Evolutionary conservation across 495 filamentous ascomycete genomes (phyloP).

Genomic region (Trichoderma reesei): DNA sequence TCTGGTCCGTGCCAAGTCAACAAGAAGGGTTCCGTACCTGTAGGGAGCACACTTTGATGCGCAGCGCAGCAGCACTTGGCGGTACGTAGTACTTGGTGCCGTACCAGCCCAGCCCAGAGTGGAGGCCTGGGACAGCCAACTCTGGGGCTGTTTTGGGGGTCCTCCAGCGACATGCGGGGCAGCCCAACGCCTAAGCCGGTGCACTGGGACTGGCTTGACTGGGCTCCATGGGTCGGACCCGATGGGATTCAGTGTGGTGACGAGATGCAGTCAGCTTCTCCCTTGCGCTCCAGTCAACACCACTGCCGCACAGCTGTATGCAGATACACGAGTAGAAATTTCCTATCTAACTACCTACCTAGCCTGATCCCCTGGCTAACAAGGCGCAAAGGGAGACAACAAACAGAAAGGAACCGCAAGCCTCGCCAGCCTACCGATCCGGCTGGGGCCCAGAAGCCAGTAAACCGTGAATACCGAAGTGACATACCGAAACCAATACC

Average conservation of each 20-base stretch:
- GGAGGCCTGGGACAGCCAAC: too few species aligned
- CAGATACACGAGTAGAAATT: background rate
- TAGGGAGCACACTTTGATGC: too few species aligned
- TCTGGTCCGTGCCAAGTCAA: too few species aligned
- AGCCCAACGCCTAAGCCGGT: background rate
- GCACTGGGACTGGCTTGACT: background rate
- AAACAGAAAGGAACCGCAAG: background rate
- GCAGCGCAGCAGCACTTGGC: too few species aligned
- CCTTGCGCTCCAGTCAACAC: background rate
- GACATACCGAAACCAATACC: background rate
- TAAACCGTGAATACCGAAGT: background rate
- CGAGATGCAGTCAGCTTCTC: background rate
- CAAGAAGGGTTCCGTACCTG: too few species aligned
- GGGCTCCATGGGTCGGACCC: too few species aligned
- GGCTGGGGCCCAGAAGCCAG: background rate
- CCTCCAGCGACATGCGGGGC: slow-evolving; percentile 1
- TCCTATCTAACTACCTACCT: background rate
- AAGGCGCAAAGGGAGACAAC: slow-evolving; percentile 14
- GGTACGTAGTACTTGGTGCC: background rate
- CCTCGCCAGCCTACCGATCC: background rate
- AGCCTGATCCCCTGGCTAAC: background rate
- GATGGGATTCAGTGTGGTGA: too few species aligned
- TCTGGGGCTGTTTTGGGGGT: background rate
- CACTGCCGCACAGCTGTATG: background rate
- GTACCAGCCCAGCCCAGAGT: background rate